These are phyloP conservation scores for Prunus padus DNA, from an alignment of 306 rosid genomes.

Conservation along the genomic window DNA sequence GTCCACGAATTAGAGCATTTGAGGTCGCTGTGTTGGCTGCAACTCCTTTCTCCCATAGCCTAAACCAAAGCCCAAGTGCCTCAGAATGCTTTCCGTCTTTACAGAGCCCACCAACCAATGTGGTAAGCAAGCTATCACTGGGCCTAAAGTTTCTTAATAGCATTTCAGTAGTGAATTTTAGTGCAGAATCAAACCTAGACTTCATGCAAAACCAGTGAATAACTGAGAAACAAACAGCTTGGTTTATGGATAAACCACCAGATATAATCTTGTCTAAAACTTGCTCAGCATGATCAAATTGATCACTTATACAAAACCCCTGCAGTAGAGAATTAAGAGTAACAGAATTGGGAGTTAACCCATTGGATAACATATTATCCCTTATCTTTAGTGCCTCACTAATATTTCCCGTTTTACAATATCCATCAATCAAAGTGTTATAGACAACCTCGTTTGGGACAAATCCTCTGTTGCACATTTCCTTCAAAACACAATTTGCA, in stretches of 20 bases:
- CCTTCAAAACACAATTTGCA: constrained; percentile 43
- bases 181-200: constrained; percentile 49
- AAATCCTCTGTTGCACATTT: constrained; percentile 54
- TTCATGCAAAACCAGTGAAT: constrained; percentile 44
- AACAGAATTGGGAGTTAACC: constrained; percentile 55
- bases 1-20: constrained; percentile 68
- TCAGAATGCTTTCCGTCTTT: constrained; percentile 48
- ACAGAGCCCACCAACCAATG: constrained; percentile 60
- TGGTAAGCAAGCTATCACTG: constrained; percentile 56
- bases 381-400: constrained; percentile 52
- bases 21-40: constrained; percentile 57
- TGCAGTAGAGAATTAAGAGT: constrained; percentile 59
- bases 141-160: constrained; percentile 52
- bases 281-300: constrained; percentile 50
- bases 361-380: constrained; percentile 60
- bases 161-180: constrained; percentile 40
- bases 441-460: constrained; percentile 57
- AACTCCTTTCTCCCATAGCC: constrained; percentile 47
- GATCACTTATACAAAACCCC: constrained; percentile 52
- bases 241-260: constrained; percentile 40
- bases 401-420: constrained; percentile 54
- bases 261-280: constrained; percentile 38
- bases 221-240: constrained; percentile 48
- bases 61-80: constrained; percentile 70
- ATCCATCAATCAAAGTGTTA: constrained; percentile 28